A percentile compares a stretch with the other conserved stretches of the same genome.
Conservation (phyloP, 352 stramenopile genomes). For the Lagenidium giganteum region DNA sequence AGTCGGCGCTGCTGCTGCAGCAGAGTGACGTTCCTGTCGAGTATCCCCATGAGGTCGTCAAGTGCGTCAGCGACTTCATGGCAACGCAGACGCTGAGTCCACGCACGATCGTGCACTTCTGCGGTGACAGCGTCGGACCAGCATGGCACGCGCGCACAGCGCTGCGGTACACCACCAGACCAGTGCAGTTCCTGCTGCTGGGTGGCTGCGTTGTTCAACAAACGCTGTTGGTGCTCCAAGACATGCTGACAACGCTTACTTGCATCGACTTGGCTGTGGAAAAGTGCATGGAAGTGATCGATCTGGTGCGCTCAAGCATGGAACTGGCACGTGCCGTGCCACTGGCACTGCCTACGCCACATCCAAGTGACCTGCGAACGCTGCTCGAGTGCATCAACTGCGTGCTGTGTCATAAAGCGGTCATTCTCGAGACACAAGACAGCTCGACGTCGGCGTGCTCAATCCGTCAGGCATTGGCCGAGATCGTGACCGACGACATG, state of each 20-base stretch:
- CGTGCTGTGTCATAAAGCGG: too few relatives aligned
- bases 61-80: constrained; percentile 7
- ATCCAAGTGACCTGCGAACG: too few relatives aligned
- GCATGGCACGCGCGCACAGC: not conserved
- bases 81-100: constrained; percentile 7
- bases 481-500: constrained; percentile 6
- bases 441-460: too few relatives aligned
- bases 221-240: constrained; percentile 16
- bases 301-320: constrained; percentile 5
- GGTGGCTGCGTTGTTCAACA: constrained; percentile 31
- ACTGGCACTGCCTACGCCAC: not conserved
- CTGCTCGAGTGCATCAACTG: too few relatives aligned
- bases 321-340: constrained; percentile 1
- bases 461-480: not conserved
- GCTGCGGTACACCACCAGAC: too few relatives aligned
- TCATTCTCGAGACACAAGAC: too few relatives aligned
- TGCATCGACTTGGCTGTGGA: constrained; percentile 12
- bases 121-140: constrained; percentile 20
- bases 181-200: too few relatives aligned
- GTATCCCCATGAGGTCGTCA: constrained; percentile 9
- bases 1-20: too few relatives aligned
- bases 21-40: constrained; percentile 1
- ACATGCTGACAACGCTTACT: constrained; percentile 15
- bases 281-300: constrained; percentile 17
- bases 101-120: constrained; percentile 21